Base-by-base conservation (phyloP, 805 yeast species). In the Lachancea kluyveri region DNA sequence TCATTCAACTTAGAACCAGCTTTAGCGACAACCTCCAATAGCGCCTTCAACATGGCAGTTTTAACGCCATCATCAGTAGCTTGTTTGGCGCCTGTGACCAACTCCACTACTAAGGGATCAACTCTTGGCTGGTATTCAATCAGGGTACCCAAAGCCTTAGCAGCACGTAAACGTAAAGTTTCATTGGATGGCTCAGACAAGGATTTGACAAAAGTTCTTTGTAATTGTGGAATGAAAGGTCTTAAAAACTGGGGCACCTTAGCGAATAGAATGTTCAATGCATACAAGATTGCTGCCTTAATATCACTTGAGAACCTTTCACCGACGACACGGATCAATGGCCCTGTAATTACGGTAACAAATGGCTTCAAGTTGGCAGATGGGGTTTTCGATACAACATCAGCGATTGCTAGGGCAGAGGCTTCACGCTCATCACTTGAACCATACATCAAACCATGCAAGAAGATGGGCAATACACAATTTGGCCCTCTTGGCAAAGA, bases 141-240 rank as follows among this genome's bases (percentile, higher is more conserved):
- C 52, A 92, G 70, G 7, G 88, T 75, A 31, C 96, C 95, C 45
- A 92, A 65, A 0, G 96, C 96, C 41, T 69, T 72, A 17, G 95
- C 96, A 9, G 98, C 95, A 41, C 94, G 74, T 5, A 75, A 59
- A 43, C 97, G 72, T 49, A 92, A 65, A 6, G 71, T 60, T 30
- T 81, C 94, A 47, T 79, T 82, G 2, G 72, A 50, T 2, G 82
- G 67, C 60, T 92, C 98, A 31, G 85, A 72, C 43, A 92, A 66
- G 2, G 95, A 83, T 54, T 94, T 82, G 24, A 90, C 95, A 63
- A 92, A 92, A 1, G 98, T 92, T 55, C 99, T 74, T 63, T 92
- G 98, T 45, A 92, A 70, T 64, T 92, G 99, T 6, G 99, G 99
- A 59, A 92, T 76, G 57, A 92, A 92, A 10, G 99, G 98, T 51